A percentile compares a stretch with the other conserved stretches of the same genome.
Conservation (phyloP, 176 grass and related monocot genomes). For the Zoysia japonica region DNA sequence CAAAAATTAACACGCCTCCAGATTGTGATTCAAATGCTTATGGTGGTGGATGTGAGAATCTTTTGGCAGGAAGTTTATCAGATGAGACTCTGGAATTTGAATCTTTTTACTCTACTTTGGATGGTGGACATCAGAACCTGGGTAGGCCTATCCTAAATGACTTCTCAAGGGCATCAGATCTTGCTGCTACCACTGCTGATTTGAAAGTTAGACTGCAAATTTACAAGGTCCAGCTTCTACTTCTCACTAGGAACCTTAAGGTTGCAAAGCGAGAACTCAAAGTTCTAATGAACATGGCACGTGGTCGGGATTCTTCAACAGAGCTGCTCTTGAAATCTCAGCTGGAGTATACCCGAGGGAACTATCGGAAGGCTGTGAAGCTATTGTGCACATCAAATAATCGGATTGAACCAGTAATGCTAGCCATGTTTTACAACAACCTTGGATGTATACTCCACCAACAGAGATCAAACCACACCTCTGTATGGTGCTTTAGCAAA, state of each 20-base stretch:
- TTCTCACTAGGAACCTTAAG: slow-evolving; percentile 85
- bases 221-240: slow-evolving; percentile 82
- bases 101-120: slow-evolving; percentile 67
- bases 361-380: slow-evolving; percentile 92
- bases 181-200: slow-evolving; percentile 65
- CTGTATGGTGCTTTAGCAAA: slow-evolving; percentile 75
- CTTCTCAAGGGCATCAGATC: slow-evolving; percentile 71
- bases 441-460: slow-evolving; percentile 91
- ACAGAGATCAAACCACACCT: slow-evolving; percentile 68
- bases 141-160: slow-evolving; percentile 58
- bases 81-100: slow-evolving; percentile 86
- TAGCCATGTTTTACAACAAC: slow-evolving; percentile 86
- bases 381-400: slow-evolving; percentile 77
- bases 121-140: slow-evolving; percentile 61
- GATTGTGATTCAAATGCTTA: slow-evolving; percentile 62
- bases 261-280: slow-evolving; percentile 96
- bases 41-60: slow-evolving; percentile 56
- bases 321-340: slow-evolving; percentile 91
- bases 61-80: slow-evolving; percentile 55
- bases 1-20: slow-evolving; percentile 46
- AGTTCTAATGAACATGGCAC: slow-evolving; percentile 95
- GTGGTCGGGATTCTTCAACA: slow-evolving; percentile 85
- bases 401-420: slow-evolving; percentile 68
- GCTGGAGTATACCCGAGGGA: slow-evolving; percentile 90
- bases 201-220: slow-evolving; percentile 88